Base-by-base conservation (phyloP, 2,329 filamentous ascomycete species). In the Neonectria coccinea region DNA sequence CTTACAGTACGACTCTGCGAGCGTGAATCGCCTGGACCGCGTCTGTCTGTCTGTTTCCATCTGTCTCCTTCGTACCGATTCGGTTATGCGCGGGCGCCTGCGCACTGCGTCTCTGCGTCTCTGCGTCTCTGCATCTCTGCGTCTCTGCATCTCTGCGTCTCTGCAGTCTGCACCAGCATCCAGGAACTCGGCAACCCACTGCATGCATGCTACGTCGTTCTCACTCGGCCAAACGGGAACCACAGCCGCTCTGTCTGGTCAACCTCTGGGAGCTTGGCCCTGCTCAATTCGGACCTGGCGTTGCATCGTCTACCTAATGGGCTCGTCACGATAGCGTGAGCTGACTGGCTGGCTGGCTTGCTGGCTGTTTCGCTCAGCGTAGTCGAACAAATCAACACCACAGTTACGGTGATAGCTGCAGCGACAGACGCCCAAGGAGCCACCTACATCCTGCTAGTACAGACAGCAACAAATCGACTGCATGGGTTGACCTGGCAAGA, bases 151-250 rank as follows among this genome's bases (percentile, higher is more conserved):
- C 5, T 25, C 25, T 25, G 25, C 25, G 42, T n/a, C n/a, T 58
- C 45, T 51, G 48, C 29, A 29, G 7, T 58, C 45, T 51, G 48
- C 48, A 20, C n/a, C 48, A 18, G 20, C 48, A 33, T 18, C 48
- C 48, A 51, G 48, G 48, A 18, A 51, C 48, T 51, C 48, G 27
- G 48, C 48, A 51, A 20, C 29, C 27, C 48, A 14, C 48, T 51
- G 48, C 29, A 51, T 51, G 48, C 48, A 51, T 51, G 29, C 48
- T 33, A 18, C 47, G 14, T 27, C 48, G 27, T 33, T 18, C 18
- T 51, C 27, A 36, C 55, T 58, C 33, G 60, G 55, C 55, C 56
- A 59, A 55, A 57, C 44, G 55, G 60, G 60, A 55, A 33, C 60
- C 55, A 48, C 25, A 44, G 5, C 39, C 54, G 39, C 47, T 29